Evolutionary conservation across 768 basidiomycete genomes (phyloP), one percentile per base, ranked within the genome.

Genomic region (Candolleomyces efflorescens): DNA sequence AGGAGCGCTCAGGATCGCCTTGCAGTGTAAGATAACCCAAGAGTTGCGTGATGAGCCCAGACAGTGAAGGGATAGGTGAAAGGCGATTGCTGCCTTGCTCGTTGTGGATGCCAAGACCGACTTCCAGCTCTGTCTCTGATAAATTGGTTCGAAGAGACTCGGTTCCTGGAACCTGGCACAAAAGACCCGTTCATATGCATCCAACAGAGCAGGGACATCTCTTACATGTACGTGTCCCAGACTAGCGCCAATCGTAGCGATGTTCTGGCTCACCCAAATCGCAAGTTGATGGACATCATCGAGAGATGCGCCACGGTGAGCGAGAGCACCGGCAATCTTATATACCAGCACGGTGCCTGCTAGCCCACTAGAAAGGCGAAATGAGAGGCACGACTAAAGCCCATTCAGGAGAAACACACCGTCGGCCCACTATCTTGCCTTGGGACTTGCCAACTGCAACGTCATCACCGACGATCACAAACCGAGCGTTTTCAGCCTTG

Each of bases 101-200:
- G 65, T 96, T 96, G 73, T 96, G 94, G 56, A 96, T 90, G 12
- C 94, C 90, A 77, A 92, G 84, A 17, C 94, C 94, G 58, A 96
- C 87, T 72, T 96, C 94, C 54, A 94, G 83, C 68, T 93, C 90
- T 20, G 80, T 73, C 12, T 71, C 65, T 3, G 75, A 76, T 22
- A 94, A 76, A 66, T 83, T 78, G 12, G 82, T 79, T 37, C 82
- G 70, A 3, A 77, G 67, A 1, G 80, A 67, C 0, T 84, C 84
- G 5, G 91, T 93, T 32, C 93, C 89, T 9, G 91, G 92, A 43
- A 93, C 86, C 89, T 91, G 36, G 54, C 46, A n/a, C 55, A 26
- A 53, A 20, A 13, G 11, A 32, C 11, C 7, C 7, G 32, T 32
- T 32, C 32, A 2, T 44, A 55, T 17, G 24, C 49, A 46, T 22